Base-by-base conservation (phyloP, 176 grass and related monocot species). In the Musa acuminata region DNA sequence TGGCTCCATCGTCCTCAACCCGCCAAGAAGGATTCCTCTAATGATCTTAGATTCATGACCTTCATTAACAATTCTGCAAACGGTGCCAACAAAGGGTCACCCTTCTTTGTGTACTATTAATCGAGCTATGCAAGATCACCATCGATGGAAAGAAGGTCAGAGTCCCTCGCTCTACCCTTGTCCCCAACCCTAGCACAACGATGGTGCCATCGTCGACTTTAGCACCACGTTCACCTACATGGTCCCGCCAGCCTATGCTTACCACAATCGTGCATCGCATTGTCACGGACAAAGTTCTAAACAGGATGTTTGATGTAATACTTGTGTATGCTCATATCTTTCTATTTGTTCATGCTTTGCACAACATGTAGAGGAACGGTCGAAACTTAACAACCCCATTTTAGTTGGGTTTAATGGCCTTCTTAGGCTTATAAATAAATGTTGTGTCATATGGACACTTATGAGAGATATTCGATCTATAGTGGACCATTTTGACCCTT, bases 221-320 rank as follows among this genome's bases (percentile, higher is more conserved):
- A 87, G 93, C 78, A 88, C 90, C 10, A 97, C 93, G 9, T 97
- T 97, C 85, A 76, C 80, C 2, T 97, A 92, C 85, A 79, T 93
- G 4, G 85, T 90, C 53, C 79, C 87, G 8, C 64, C 78, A 80
- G 64, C 80, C 83, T 0, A 68, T 93, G 11, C 55, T 58, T 10
- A 74, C 76, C 1, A 85, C 85, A 23, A 69, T 92, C 43, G 49
- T 82, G 19, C 55, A 79, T 1, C 73, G 68, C 23, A 55, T n/a
- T n/a, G n/a, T n/a, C n/a, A n/a, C n/a, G n/a, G n/a, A n/a, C n/a
- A n/a, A n/a, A n/a, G n/a, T n/a, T n/a, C n/a, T n/a, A n/a, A n/a
- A n/a, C n/a, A n/a, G n/a, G n/a, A n/a, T n/a, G n/a, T n/a, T n/a
- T n/a, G n/a, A n/a, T n/a, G n/a, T n/a, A n/a, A n/a, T n/a, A n/a